Conservation (phyloP, 2,329 filamentous ascomycete genomes). For the Xylaria sp. region DNA sequence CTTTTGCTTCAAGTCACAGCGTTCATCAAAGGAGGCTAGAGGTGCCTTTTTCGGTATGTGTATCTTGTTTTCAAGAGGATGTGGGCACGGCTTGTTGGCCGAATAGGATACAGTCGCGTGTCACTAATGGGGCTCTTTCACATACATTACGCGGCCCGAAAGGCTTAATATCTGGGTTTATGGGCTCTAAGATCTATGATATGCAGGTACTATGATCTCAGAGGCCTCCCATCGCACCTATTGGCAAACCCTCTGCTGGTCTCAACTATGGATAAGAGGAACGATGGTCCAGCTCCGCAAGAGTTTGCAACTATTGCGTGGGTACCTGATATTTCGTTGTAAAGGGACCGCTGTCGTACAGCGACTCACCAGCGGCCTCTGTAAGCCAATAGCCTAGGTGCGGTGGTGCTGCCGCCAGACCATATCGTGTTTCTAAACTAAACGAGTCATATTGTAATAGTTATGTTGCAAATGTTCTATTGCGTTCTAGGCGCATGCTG, state of each 20-base stretch:
- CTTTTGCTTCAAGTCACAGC: slow-evolving; percentile 2
- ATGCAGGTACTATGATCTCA: slow-evolving; percentile 38
- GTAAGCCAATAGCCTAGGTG: slow-evolving; percentile 11
- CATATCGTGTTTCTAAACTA: neutral
- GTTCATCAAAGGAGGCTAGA: slow-evolving; percentile 17
- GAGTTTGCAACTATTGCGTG: neutral
- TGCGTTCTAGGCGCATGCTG: slow-evolving; percentile 9
- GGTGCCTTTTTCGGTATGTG: slow-evolving; percentile 22
- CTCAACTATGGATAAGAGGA: slow-evolving; percentile 9
- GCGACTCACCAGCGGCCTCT: slow-evolving; percentile 2
- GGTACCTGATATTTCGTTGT: slow-evolving; percentile 4
- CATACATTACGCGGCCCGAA: slow-evolving; percentile 36
- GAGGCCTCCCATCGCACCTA: slow-evolving; percentile 40
- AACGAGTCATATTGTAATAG: slow-evolving; percentile 17
- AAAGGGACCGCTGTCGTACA: slow-evolving; percentile 7
- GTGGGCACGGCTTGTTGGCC: slow-evolving; percentile 31
- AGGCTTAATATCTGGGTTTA: slow-evolving; percentile 35
- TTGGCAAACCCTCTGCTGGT: slow-evolving; percentile 20
- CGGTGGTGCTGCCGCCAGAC: slow-evolving; percentile 17
- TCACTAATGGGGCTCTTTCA: slow-evolving; percentile 32
- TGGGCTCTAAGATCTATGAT: slow-evolving; percentile 25
- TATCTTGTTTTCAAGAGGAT: slow-evolving; percentile 27
- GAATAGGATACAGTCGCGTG: slow-evolving; percentile 38
- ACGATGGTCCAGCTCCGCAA: neutral
- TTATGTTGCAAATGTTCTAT: slow-evolving; percentile 17